phyloP scores from a whole-genome alignment of 345 rosid genomes.

The Limnanthes douglasii region DNA sequence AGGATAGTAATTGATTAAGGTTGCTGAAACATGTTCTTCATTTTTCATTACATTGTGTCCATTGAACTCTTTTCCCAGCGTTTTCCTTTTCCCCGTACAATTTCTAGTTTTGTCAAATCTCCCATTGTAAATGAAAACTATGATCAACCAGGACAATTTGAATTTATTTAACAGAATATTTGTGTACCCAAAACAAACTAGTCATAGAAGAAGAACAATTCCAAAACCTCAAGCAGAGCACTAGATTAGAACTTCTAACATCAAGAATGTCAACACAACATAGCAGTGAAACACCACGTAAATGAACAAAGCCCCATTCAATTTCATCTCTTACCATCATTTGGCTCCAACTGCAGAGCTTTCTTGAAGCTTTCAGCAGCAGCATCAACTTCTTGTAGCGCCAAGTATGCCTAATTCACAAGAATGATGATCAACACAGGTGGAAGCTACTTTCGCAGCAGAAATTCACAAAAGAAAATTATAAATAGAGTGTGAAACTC shows the following conservation, averaged over 20 bases:
- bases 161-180: no score
- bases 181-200: no score
- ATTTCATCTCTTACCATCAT: slow-evolving; percentile 40
- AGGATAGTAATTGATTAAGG: no score
- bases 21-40: no score
- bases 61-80: no score
- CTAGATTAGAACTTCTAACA: not conserved
- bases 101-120: no score
- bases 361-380: slow-evolving; percentile 90
- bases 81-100: no score
- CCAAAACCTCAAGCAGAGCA: not conserved
- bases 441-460: no score
- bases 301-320: slow-evolving; percentile 1
- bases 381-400: slow-evolving; percentile 76
- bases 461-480: not conserved
- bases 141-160: no score
- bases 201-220: no score
- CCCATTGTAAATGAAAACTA: no score
- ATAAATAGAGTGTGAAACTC: not conserved
- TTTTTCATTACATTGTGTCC: no score
- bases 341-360: slow-evolving; percentile 84
- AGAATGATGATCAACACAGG: slow-evolving; percentile 1
- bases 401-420: slow-evolving; percentile 66
- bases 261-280: not conserved
- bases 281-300: not conserved